A percentile compares a stretch with the other conserved stretches of the same genome.
These are phyloP conservation scores for Trichophyton equinum DNA, from an alignment of 2,329 filamentous ascomycete species.

Conservation along the genomic window DNA sequence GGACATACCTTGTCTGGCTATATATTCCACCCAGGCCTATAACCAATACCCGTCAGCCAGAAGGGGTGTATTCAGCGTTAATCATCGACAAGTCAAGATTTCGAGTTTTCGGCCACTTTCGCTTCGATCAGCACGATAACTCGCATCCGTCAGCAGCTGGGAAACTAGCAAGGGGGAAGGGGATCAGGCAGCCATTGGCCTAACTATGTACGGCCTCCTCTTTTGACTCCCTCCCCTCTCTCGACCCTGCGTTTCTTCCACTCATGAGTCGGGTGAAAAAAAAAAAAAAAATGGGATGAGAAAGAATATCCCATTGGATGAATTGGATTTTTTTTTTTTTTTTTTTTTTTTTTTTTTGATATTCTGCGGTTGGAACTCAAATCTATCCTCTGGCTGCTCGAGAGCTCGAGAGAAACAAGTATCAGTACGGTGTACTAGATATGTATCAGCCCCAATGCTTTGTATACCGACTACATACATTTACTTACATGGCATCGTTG, in stretches of 20 bases:
- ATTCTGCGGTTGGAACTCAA: not conserved
- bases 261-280: no score
- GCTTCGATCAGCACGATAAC: no score
- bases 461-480: not conserved
- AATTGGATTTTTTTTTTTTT: not conserved
- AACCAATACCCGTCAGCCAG: not conserved
- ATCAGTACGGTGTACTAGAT: no score
- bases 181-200: not conserved
- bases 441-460: not conserved
- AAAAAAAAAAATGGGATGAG: not conserved
- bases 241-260: no score
- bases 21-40: not conserved
- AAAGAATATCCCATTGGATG: conserved; percentile 1
- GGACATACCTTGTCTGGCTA: not conserved
- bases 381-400: not conserved
- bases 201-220: no score
- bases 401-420: no score
- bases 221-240: no score
- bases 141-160: no score
- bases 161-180: not conserved
- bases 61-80: not conserved
- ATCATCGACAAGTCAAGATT: not conserved
- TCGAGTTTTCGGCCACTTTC: not conserved
- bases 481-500: not conserved
- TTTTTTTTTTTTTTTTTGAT: not conserved